Evolutionary conservation across 2,329 filamentous ascomycete species (phyloP).

Genomic region (Aspergillus ochraceus): DNA sequence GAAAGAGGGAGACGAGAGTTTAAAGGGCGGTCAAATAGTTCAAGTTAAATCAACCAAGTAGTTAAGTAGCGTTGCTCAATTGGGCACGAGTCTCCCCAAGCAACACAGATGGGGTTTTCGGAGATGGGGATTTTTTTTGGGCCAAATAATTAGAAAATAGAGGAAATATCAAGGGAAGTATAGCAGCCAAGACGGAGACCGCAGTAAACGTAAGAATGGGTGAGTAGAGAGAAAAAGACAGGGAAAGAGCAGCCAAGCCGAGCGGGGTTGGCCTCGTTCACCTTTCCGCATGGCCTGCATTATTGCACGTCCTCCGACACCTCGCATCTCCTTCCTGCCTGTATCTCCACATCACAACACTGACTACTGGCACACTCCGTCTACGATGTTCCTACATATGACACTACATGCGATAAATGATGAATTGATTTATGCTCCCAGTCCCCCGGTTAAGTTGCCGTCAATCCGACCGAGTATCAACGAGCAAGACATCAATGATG

Average conservation of each 20-base stretch:
- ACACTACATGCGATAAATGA: too few relatives aligned
- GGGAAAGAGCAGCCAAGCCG: not conserved
- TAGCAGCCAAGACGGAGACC: not conserved
- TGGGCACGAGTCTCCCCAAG: constrained; percentile 3
- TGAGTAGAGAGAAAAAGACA: too few relatives aligned
- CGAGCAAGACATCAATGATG: not conserved
- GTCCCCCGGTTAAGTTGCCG: not conserved
- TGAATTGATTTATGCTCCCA: not conserved
- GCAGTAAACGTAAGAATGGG: not conserved
- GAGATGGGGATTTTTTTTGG: too few relatives aligned
- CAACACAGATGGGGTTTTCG: too few relatives aligned
- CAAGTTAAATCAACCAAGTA: not conserved
- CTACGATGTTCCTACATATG: too few relatives aligned
- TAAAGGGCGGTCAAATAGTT: constrained; percentile 6
- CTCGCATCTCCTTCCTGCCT: too few relatives aligned
- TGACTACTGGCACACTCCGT: too few relatives aligned
- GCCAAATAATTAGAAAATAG: too few relatives aligned
- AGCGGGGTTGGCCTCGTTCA: not conserved
- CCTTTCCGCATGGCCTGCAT: too few relatives aligned
- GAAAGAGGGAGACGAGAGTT: not conserved
- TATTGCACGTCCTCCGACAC: too few relatives aligned
- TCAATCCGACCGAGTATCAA: not conserved
- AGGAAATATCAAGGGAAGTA: not conserved
- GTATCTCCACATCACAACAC: too few relatives aligned
- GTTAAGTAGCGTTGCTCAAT: constrained; percentile 1